phyloP scores from a whole-genome alignment of 345 rosid species.

The Ricinus communis region DNA sequence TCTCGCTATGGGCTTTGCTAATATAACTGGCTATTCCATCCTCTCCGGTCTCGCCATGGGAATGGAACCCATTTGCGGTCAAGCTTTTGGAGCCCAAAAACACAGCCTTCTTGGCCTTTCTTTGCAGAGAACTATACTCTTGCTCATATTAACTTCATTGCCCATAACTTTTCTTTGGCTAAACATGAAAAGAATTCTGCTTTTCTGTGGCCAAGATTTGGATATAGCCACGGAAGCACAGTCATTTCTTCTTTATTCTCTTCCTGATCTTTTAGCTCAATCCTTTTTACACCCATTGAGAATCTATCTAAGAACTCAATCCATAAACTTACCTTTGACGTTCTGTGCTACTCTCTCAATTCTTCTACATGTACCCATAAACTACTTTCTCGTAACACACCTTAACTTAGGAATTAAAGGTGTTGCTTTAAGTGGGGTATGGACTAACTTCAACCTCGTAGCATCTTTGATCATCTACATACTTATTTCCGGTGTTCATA shows the following conservation, averaged over 20 bases:
- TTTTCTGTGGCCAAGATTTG: constrained; percentile 59
- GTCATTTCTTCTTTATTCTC: constrained; percentile 56
- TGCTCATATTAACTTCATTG: constrained; percentile 55
- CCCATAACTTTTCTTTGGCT: constrained; percentile 77
- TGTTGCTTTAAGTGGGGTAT: constrained; percentile 67
- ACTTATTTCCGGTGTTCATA: constrained; percentile 46
- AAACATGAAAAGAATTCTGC: constrained; percentile 59
- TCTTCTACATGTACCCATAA: constrained; percentile 26
- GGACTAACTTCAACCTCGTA: constrained; percentile 71
- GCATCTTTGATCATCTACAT: constrained; percentile 53
- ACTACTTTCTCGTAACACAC: constrained; percentile 43
- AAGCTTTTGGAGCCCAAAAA: constrained; percentile 77
- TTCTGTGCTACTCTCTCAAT: constrained; percentile 19
- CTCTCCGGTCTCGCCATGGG: constrained; percentile 90
- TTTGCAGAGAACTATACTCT: constrained; percentile 62
- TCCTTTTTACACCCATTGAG: constrained; percentile 82
- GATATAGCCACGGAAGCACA: constrained; percentile 63
- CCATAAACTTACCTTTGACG: constrained; percentile 40
- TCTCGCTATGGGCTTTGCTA: constrained; percentile 80
- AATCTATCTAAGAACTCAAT: constrained; percentile 73
- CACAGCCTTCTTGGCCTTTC: constrained; percentile 53
- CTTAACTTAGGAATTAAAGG: constrained; percentile 68
- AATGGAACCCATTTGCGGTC: constrained; percentile 89
- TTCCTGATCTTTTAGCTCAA: constrained; percentile 81
- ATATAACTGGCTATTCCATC: constrained; percentile 85